Evolutionary conservation across 2,329 filamentous ascomycete genomes (phyloP), one percentile per base, ranked within the genome.

Genomic region (Penicillium digitatum): DNA sequence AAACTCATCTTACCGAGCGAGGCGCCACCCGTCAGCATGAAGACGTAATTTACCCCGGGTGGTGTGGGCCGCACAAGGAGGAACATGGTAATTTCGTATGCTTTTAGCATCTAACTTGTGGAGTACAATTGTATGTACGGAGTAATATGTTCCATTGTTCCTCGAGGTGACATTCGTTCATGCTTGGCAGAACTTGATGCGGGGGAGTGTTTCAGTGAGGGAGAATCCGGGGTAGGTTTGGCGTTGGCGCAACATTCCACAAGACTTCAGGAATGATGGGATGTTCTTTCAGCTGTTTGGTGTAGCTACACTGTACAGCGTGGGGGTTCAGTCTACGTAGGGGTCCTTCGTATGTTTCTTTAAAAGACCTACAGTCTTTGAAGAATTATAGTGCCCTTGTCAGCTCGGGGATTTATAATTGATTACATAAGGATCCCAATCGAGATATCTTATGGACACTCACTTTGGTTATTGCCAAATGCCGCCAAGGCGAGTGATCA

Each of bases 401-500:
- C 27, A 32, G 39, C 39, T 42, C 39, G 27, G 44, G 14, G 16
- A 27, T 29, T 45, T 29, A 9, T 24, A 45, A 29, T 29, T 29
- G 49, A 42, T 60, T 59, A 57, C 51, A 32, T 56, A 59, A 54
- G 10, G 11, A 27, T 18, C 37, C 43, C 29, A 5, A 42, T 37
- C 34, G 34, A 35, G 34, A n/a, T 35, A 24, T 16, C 16, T 26
- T 10, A 42, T 7, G 3, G 22, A 24, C 54, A 59, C 55, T 24
- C 51, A 55, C 47, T 31, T 20, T 18, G 9, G 1, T 11, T 44
- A 56, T 37, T 40, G 16, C 35, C 43, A 42, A 35, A 20, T 14
- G 8, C 24, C 40, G 59, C 59, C 63, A 64, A 64, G 62, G 47
- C 54, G 61, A 61, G 51, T 10, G 63, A 65, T 65, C 63, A 48